phyloP scores from a whole-genome alignment of 108 stramenopile species.

The Mayamaea pseudoterrestris region DNA sequence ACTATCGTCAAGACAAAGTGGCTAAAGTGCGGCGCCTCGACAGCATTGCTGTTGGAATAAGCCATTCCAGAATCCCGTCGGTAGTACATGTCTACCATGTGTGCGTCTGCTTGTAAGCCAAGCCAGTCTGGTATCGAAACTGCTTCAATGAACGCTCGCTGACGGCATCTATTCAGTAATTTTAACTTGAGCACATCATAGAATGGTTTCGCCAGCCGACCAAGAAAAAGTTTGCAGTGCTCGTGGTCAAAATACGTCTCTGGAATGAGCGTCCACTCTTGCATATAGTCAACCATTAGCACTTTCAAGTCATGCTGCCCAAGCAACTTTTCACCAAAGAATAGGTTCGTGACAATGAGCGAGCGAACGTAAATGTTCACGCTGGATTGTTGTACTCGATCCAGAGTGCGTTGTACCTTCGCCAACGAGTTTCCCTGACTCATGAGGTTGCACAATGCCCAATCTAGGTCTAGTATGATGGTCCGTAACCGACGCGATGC shows the following conservation, averaged over 20 bases:
- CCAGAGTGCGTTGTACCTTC: conserved; percentile 45
- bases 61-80: conserved; percentile 10
- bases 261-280: conserved; percentile 35
- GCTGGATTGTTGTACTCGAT: conserved; percentile 24
- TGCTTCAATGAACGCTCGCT: conserved; percentile 53
- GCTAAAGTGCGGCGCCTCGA: conserved; percentile 41
- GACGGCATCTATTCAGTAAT: conserved; percentile 56
- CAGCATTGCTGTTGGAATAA: conserved; percentile 5
- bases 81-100: conserved; percentile 32
- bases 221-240: conserved; percentile 27
- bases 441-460: conserved; percentile 44
- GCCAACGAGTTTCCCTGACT: conserved; percentile 36
- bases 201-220: conserved; percentile 55
- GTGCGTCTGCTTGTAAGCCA: conserved; percentile 43
- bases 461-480: conserved; percentile 44
- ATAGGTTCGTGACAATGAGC: conserved; percentile 64
- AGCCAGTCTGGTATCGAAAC: conserved; percentile 60
- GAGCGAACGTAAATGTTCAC: conserved; percentile 60
- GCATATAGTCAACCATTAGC: conserved; percentile 46
- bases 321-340: conserved; percentile 67
- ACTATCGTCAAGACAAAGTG: conserved; percentile 40
- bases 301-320: conserved; percentile 43
- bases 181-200: conserved; percentile 68
- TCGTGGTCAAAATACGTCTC: conserved; percentile 10
- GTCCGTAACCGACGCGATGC: conserved; percentile 21